Percentiles rank a stretch among this genome's conserved stretches.
phyloP scores from a whole-genome alignment of 495 filamentous ascomycete species.

The Penicillium coprophilum region DNA sequence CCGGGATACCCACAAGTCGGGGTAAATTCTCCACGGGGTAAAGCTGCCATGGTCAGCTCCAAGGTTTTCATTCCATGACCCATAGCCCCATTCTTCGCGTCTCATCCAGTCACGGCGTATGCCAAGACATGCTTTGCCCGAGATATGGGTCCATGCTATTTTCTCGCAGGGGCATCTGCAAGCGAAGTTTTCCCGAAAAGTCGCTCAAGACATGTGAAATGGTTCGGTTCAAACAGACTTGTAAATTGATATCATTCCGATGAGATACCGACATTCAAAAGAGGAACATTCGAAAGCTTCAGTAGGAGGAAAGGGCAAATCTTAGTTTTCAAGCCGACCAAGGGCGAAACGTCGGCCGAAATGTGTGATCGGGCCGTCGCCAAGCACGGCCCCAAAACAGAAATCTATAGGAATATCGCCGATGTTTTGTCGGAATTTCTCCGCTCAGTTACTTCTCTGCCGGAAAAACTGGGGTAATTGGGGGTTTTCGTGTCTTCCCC shows the following conservation, averaged over 20 bases:
- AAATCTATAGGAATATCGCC: background rate
- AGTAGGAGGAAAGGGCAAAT: background rate
- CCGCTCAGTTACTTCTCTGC: background rate
- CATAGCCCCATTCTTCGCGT: background rate
- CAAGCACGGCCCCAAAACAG: background rate
- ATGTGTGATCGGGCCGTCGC: background rate
- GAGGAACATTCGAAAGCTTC: background rate
- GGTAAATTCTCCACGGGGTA: constrained; percentile 8
- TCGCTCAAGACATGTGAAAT: background rate
- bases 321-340: background rate
- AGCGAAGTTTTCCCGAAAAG: background rate
- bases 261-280: background rate
- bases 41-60: background rate
- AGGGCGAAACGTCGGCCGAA: background rate
- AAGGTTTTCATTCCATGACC: background rate
- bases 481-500: background rate
- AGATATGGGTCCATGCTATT: background rate
- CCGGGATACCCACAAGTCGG: background rate
- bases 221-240: background rate
- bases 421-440: background rate
- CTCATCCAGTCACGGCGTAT: background rate
- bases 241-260: background rate
- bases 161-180: background rate
- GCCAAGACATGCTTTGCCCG: background rate
- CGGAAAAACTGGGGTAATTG: background rate